Evolutionary conservation across 2,329 filamentous ascomycete genomes (phyloP).

Genomic region (Pseudocercospora eumusae): DNA sequence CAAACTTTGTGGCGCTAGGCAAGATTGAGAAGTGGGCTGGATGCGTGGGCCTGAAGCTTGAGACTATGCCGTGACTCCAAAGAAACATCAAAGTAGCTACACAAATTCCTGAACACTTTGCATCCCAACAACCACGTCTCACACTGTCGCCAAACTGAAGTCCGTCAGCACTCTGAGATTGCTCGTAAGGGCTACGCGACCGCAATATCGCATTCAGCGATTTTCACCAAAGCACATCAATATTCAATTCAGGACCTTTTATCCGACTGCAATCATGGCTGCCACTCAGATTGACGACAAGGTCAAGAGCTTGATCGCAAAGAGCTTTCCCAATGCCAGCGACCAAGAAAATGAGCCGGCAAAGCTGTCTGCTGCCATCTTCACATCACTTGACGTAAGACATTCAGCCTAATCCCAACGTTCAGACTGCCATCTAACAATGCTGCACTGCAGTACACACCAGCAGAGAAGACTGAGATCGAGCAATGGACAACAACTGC

Average conservation of each 20-base stretch:
- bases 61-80: constrained; percentile 7
- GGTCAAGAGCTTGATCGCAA: constrained; percentile 37
- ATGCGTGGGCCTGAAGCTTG: constrained; percentile 5
- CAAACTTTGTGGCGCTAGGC: background rate
- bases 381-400: constrained; percentile 37
- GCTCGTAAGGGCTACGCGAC: constrained; percentile 29
- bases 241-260: background rate
- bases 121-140: background rate
- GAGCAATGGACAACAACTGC: constrained; percentile 84
- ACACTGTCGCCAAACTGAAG: constrained; percentile 33
- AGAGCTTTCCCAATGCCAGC: constrained; percentile 40
- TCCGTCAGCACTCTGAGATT: constrained; percentile 22
- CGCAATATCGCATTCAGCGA: background rate
- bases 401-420: constrained; percentile 12
- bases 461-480: constrained; percentile 81
- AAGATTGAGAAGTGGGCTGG: too few relatives aligned
- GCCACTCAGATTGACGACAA: constrained; percentile 37
- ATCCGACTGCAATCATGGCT: constrained; percentile 34
- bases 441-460: constrained; percentile 63
- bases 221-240: background rate
- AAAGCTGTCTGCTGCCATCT: constrained; percentile 41
- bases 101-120: background rate
- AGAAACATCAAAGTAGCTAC: background rate
- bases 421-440: constrained; percentile 2
- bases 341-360: constrained; percentile 37